Base-by-base conservation (phyloP, 371 early-diverging fungal species). In the Massospora cicadina region DNA sequence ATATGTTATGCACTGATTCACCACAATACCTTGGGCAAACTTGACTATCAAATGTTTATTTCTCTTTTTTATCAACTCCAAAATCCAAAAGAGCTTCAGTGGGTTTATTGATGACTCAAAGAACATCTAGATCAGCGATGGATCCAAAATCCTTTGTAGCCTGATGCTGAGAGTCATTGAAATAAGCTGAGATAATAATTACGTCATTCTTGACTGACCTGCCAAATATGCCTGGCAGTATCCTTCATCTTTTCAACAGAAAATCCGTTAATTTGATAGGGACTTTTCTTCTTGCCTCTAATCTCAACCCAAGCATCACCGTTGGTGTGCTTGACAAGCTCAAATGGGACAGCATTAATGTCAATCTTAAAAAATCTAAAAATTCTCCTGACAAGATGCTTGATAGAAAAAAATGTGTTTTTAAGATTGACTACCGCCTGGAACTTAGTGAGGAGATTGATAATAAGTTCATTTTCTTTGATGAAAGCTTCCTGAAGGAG, bases 31-130 rank as follows among this genome's bases (percentile, higher is more conserved):
- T n/a, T n/a, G n/a, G n/a, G n/a, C n/a, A n/a, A n/a, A n/a, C n/a
- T n/a, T n/a, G n/a, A n/a, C n/a, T n/a, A n/a, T n/a, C n/a, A n/a
- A n/a, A n/a, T n/a, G n/a, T n/a, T n/a, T n/a, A n/a, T n/a, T n/a
- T n/a, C n/a, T n/a, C n/a, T n/a, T n/a, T n/a, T n/a, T 94, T 95
- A 76, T 96, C 97, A 12, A 98, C 77, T 65, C 99, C 99, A 74
- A 96, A 99, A 55, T 98, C 96, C 62, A 97, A 78, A 54, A 99
- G 98, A 61, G 99, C 99, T 17, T 98, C 99, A 0, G 98, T 98
- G 55, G 99, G 99, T 71, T 99, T 99, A 78, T 98, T 99, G 75
- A 98, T 95, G 56, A 99, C 93, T 71, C 99, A 87, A 63, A 95
- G 76, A 21, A 98, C 97, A 65, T 97, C 87, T 63, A 99, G 76